Base-by-base conservation (phyloP, 495 filamentous ascomycete species). In the Pyronema domesticum region DNA sequence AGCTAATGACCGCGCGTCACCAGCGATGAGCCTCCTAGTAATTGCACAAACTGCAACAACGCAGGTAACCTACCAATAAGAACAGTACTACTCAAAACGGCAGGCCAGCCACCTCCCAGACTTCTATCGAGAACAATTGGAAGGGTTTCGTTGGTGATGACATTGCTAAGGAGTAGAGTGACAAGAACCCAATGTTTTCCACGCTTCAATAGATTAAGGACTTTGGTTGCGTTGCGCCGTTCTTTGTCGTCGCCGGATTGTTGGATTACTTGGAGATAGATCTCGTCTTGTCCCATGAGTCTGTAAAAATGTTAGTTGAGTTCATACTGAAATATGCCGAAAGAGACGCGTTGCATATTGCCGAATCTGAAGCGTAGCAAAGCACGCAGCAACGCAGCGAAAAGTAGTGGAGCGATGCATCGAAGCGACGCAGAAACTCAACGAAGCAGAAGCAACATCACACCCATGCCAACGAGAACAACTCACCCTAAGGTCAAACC, bases 151-250 rank as follows among this genome's bases (percentile, higher is more conserved):
- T 98, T 98, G 49, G 94, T 94, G 61, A 98, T 95, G 63, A 96
- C 91, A 69, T 98, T 98, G 60, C 86, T 85, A 48, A 98, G 71
- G 3, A 98, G 76, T 34, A 98, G 72, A 10, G 91, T 98, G 35
- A 98, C 91, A 52, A 98, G 72, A n/a, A 98, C 91, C 91, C 91
- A 98, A 68, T 98, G 91, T 63, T 98, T 98, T 42, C 91, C 93
- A 46, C 76, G 80, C 55, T 89, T 80, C 45, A 98, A 68, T 13
- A 98, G 72, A 23, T 78, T 76, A 56, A 88, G 76, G 0, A 98
- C 91, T 57, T 77, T 81, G 23, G 73, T 76, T 1, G 91, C 93
- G 65, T 95, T 82, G 61, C 81, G 84, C 58, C 79, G 78, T 65
- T 98, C 87, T 18, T 68, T 72, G 56, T 69, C 82, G 67, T 94